Percentiles rank a stretch among this genome's conserved stretches.
Evolutionary conservation across 2,329 filamentous ascomycete genomes (phyloP).

Genomic region (Phialocephala subalpina): DNA sequence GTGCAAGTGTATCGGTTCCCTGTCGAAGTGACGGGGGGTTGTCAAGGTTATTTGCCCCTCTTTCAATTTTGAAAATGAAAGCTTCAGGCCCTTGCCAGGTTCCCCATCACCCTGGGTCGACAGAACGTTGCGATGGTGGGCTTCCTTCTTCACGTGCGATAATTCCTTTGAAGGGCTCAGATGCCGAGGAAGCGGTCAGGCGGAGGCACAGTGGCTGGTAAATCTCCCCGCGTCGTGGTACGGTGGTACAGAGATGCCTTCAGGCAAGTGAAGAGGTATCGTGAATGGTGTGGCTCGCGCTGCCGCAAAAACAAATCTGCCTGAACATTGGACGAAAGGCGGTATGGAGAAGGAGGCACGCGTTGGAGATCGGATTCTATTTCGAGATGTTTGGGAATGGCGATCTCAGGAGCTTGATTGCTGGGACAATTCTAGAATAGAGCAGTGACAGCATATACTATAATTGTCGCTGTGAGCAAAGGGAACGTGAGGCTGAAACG

Average conservation of each 20-base stretch:
- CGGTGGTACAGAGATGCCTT: slow-evolving; percentile 4
- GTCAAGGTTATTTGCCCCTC: slow-evolving; percentile 30
- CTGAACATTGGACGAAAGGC: slow-evolving; percentile 30
- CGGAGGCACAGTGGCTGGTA: slow-evolving; percentile 24
- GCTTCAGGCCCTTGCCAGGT: slow-evolving; percentile 6
- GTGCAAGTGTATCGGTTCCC: slow-evolving; percentile 30
- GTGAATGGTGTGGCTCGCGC: slow-evolving; percentile 8
- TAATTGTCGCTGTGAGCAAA: slow-evolving; percentile 19
- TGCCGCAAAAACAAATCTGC: slow-evolving; percentile 12
- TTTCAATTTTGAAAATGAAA: slow-evolving; percentile 9
- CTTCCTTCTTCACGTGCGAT: slow-evolving; percentile 24
- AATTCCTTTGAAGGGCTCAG: background rate
- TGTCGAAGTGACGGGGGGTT: slow-evolving; percentile 26
- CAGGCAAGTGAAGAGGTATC: background rate
- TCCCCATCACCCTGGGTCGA: slow-evolving; percentile 8
- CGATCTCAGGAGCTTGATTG: slow-evolving; percentile 29
- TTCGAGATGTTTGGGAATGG: slow-evolving; percentile 33
- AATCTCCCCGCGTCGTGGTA: slow-evolving; percentile 21
- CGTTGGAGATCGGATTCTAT: slow-evolving; percentile 30
- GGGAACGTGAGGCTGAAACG: slow-evolving; percentile 26
- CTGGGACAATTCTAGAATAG: slow-evolving; percentile 23
- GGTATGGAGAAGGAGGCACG: slow-evolving; percentile 18
- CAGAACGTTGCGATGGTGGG: slow-evolving; percentile 12
- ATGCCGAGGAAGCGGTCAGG: slow-evolving; percentile 31
- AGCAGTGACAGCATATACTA: slow-evolving; percentile 12